Evolutionary conservation across 2,329 filamentous ascomycete species (phyloP), one percentile per base, ranked within the genome.

Genomic region (Diaporthe nobilis): DNA sequence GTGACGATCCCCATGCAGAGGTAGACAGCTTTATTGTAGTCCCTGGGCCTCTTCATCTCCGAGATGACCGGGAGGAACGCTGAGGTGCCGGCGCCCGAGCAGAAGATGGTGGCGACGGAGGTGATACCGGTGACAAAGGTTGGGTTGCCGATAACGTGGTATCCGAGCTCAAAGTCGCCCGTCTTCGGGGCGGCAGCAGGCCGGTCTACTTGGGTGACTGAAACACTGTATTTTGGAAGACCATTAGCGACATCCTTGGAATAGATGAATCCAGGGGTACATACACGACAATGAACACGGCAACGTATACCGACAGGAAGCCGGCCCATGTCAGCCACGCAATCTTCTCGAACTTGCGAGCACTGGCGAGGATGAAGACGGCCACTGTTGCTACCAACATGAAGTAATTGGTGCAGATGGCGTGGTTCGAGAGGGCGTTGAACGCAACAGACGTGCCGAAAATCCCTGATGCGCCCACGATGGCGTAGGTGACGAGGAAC

Each of bases 11-110:
- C 84, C 90, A 92, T 91, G 81, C 89, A 91, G 20, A 88, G 82
- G 79, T 88, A 92, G 0, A 93, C 85, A 0, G 91, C 88, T 81
- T 92, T 92, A 76, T 86, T 87, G 81, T 90, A 93, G 78, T 92
- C 89, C 28, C 85, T 85, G 0, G 91, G 91, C 42, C 87, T 85
- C 57, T 84, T 85, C 91, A 93, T 93, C 83, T 93, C 92, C 0
- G 88, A 90, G 72, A 93, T 93, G 28, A 77, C 76, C 4, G 76
- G 76, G n/a, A 77, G 57, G 37, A 77, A 77, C 17, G 76, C 76
- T 8, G 42, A 67, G 9, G 76, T 76, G 31, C 71, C 76, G 10
- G 74, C 63, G 12, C 71, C 72, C 6, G 76, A 77, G 58, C 73
- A 75, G 49, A 77, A 77, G 20, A 77, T 76, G 20, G 75, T 77